These are phyloP conservation scores for Lomentospora prolificans DNA, from an alignment of 2,329 filamentous ascomycete species.

Conservation along the genomic window DNA sequence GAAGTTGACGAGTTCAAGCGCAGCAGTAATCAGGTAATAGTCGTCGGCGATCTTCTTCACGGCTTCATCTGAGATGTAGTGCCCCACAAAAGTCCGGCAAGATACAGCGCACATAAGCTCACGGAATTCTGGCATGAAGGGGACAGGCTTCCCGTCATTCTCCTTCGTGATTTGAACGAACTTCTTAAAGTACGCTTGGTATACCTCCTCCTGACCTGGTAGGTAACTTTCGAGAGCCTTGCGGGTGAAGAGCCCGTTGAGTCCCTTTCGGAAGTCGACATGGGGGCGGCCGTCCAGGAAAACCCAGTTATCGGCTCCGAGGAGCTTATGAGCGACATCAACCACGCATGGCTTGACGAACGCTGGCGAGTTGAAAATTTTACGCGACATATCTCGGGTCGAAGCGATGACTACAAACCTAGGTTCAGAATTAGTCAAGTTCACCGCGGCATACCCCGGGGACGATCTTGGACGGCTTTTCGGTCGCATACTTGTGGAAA, in stretches of 20 bases:
- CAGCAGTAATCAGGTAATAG: slow-evolving; percentile 93
- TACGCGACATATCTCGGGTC: slow-evolving; percentile 87
- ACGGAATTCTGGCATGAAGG: slow-evolving; percentile 88
- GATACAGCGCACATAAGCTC: slow-evolving; percentile 93
- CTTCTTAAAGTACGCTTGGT: slow-evolving; percentile 72
- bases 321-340: slow-evolving; percentile 84
- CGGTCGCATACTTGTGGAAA: slow-evolving; percentile 78
- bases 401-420: slow-evolving; percentile 97
- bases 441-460: neutral
- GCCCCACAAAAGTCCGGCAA: slow-evolving; percentile 91
- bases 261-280: slow-evolving; percentile 92
- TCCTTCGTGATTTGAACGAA: slow-evolving; percentile 70
- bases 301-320: slow-evolving; percentile 89
- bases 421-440: slow-evolving; percentile 1
- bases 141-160: slow-evolving; percentile 61
- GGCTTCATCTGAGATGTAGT: slow-evolving; percentile 84
- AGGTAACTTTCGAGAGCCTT: slow-evolving; percentile 81
- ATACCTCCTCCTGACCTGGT: slow-evolving; percentile 85
- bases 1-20: slow-evolving; percentile 95
- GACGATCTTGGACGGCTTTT: neutral
- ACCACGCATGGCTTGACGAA: slow-evolving; percentile 97
- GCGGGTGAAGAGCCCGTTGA: slow-evolving; percentile 90
- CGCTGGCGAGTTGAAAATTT: slow-evolving; percentile 87
- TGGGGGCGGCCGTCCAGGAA: slow-evolving; percentile 93
- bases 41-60: slow-evolving; percentile 94